phyloP scores from a whole-genome alignment of 192 early-diverging fungal species.

The Coemansia sp. region DNA sequence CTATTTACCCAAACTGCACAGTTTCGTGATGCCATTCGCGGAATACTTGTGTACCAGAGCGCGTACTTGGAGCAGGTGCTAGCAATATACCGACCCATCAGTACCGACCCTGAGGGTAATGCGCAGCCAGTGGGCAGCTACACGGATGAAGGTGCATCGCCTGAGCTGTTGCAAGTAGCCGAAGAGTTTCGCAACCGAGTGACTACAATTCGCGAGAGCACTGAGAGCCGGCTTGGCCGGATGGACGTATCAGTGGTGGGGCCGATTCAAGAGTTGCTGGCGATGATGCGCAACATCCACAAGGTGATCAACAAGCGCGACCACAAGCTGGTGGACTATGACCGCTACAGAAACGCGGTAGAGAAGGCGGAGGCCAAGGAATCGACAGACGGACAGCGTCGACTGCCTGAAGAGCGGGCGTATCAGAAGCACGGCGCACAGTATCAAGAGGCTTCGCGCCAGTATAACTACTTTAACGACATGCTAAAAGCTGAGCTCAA shows the following conservation, averaged over 20 bases:
- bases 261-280: constrained; percentile 76
- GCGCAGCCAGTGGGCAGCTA: constrained; percentile 49
- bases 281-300: constrained; percentile 74
- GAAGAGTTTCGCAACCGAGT: constrained; percentile 49
- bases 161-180: constrained; percentile 50
- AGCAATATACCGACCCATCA: constrained; percentile 60
- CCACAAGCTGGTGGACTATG: constrained; percentile 93
- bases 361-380: constrained; percentile 75
- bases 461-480: constrained; percentile 84
- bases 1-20: constrained; percentile 66
- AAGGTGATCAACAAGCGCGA: constrained; percentile 84
- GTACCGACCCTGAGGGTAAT: constrained; percentile 41
- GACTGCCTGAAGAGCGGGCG: constrained; percentile 64
- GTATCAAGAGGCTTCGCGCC: constrained; percentile 76
- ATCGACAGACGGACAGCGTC: constrained; percentile 50
- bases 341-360: constrained; percentile 71
- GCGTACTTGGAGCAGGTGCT: constrained; percentile 59
- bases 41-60: constrained; percentile 63
- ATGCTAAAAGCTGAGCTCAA: constrained; percentile 80
- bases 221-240: constrained; percentile 68
- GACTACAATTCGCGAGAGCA: constrained; percentile 48
- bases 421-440: constrained; percentile 68
- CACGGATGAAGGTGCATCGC: constrained; percentile 58
- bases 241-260: constrained; percentile 78
- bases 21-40: constrained; percentile 63